Evolutionary conservation across 768 basidiomycete species (phyloP), one percentile per base, ranked within the genome.

Genomic region (Hygrophorus russula): DNA sequence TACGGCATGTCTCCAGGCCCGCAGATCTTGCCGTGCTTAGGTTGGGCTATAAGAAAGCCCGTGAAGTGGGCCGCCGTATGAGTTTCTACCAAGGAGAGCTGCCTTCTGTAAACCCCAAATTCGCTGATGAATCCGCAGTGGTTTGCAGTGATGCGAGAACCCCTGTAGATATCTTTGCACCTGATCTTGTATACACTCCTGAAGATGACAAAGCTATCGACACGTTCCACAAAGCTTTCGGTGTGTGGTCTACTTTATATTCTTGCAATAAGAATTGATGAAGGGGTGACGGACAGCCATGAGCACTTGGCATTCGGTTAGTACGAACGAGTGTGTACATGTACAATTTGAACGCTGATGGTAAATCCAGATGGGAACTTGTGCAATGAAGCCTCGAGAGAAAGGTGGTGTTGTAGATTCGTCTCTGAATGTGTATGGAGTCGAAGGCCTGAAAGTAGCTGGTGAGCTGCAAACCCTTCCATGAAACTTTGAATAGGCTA

Each of bases 371-470:
- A 63, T 78, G 11, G 79, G 79, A 31, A 82, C 79, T 0, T 81
- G 78, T 46, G 71, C 77, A 0, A 82, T 82, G 80, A 80, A 80
- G 53, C 67, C 76, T 2, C 67, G 70, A 14, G 65, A 72, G 13
- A 44, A 66, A 32, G 71, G 69, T 4, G 80, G 80, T 11, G 81
- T 82, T 3, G 76, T 84, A 6, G 77, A 84, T 51, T 41, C 69
- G 20, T 60, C 61, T n/a, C 58, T 83, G 32, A 76, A 76, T 48
- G 78, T 84, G 10, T 80, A 82, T 47, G 78, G 77, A 0, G 65
- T 74, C 1, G 48, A 61, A 49, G 68, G 68, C 20, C 60, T 83
- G 40, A 79, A 82, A 53, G 69, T 84, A 18, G 77, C 74, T 36
- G 78, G 71, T 67, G 33, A 17, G 59, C 50, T 19, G n/a, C n/a